Base-by-base conservation (phyloP, 345 rosid genomes). In the Moricandia moricandioides region DNA sequence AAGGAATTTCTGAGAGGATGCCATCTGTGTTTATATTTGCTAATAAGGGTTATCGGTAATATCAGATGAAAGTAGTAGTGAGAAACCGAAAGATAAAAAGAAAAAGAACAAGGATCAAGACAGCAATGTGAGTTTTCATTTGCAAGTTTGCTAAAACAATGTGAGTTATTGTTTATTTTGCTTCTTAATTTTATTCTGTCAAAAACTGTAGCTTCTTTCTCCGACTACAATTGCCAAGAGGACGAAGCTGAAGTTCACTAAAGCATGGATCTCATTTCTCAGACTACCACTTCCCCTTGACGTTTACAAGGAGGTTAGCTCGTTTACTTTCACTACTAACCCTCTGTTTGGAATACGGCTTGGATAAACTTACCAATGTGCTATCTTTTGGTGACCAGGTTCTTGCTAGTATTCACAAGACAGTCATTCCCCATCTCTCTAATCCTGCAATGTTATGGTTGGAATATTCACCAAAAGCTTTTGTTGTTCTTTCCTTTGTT, bases 251-350 rank as follows among this genome's bases (percentile, higher is more conserved):
- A 95, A 90, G 81, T 92, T 95, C 72, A 91, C 91, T 3, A 92
- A 90, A 83, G 91, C 97, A 10, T 95, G 99, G 99, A 82, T 88
- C 77, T 79, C 96, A 33, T 92, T 95, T 87, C 94, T 95, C 70
- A 86, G 92, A 82, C 82, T 92, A 58, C 96, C 89, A 9, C 93
- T 92, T 66, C 93, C 97, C 10, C 78, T 90, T 75, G 92, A 86
- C 76, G 82, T 95, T 24, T 95, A 92, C 86, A 95, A 92, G 82
- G 96, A 95, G 93, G 99, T 91, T 73, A 76, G 57, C 63, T 33
- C 0, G 14, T 74, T 33, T 63, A 69, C 62, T 69, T 27, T 62
- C 54, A 21, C 24, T 0, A 49, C 17, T 13, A 62, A 57, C 31
- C 13, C 2, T 69, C 55, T 26, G 4, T 74, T 55, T 43, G 2